Base-by-base conservation (phyloP, 2,329 filamentous ascomycete genomes). In the Aspergillus caelatus region DNA sequence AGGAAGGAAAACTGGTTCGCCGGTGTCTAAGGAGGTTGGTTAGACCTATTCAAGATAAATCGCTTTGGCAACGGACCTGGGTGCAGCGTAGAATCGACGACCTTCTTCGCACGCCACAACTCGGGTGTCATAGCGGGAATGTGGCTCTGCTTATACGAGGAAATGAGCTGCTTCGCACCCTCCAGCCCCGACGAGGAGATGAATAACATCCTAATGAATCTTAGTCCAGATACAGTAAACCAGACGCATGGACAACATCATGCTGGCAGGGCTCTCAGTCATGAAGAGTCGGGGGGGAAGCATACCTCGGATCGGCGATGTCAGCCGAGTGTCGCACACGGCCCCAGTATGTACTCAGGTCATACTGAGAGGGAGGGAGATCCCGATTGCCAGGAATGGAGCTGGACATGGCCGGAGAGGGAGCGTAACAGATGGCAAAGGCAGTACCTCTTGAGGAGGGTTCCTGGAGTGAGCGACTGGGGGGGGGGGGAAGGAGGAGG, bases 261-360 rank as follows among this genome's bases (percentile, higher is more conserved):
- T 30, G 26, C 46, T 19, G 26, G 23, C 34, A 36, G 34, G 34
- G 34, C 34, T 36, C 34, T 36, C 34, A 36, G 14, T 36, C 34
- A 36, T 36, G 34, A 16, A 7, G 48, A 34, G 48, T 21, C n/a
- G 28, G 19, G 12, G 28, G 48, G 28, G 23, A 26, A 32, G 5
- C 91, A 89, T 85, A 98, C 94, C 94, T 95, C 70, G 95, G 95
- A 84, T 99, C 95, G 76, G 94, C 91, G 72, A 99, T 89, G 72
- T 94, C 89, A 65, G 92, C 90, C 21, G 93, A 89, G 82, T 99
- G 94, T 81, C 87, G 88, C 74, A 98, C 95, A 63, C 95, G 89
- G 68, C 95, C 95, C 92, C 92, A 95, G 82, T 99, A 99, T 54
- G 94, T 97, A 76, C 81, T 88, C 74, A 99, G 85, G 77, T 99